Conservation (phyloP, 179 eudicot species). For the Silene coronaria region DNA sequence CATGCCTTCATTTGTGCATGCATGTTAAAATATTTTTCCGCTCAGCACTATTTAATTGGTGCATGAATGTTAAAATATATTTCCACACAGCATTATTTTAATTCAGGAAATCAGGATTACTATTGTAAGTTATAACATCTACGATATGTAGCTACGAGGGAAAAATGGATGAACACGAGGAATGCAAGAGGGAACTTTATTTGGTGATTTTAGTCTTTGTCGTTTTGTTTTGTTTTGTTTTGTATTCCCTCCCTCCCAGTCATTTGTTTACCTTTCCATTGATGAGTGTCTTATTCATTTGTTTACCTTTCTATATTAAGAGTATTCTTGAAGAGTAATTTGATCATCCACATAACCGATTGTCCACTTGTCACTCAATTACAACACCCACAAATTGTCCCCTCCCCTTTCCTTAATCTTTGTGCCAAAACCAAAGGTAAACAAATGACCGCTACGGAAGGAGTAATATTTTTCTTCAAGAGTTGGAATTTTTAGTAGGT, state of each 20-base stretch:
- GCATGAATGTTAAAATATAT: neutral
- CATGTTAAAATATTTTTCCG: neutral
- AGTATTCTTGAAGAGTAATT: too few species aligned
- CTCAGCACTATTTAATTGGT: neutral
- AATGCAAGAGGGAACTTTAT: neutral
- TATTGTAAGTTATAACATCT: neutral
- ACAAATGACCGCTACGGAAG: too few species aligned
- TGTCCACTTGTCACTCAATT: too few species aligned
- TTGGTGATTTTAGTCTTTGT: neutral
- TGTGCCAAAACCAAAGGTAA: too few species aligned
- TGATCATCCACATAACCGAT: too few species aligned
- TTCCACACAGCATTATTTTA: neutral
- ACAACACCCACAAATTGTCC: too few species aligned
- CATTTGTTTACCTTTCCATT: too few species aligned
- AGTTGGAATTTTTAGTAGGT: neutral
- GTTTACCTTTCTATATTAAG: too few species aligned
- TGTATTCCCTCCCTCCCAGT: too few species aligned
- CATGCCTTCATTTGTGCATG: neutral
- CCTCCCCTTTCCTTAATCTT: too few species aligned
- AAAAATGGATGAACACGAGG: neutral
- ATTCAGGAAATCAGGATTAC: neutral
- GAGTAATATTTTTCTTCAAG: neutral
- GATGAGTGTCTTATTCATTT: too few species aligned
- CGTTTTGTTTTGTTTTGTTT: neutral
- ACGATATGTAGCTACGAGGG: neutral